Base-by-base conservation (phyloP, 2,329 filamentous ascomycete species). In the Helotiales sp. region DNA sequence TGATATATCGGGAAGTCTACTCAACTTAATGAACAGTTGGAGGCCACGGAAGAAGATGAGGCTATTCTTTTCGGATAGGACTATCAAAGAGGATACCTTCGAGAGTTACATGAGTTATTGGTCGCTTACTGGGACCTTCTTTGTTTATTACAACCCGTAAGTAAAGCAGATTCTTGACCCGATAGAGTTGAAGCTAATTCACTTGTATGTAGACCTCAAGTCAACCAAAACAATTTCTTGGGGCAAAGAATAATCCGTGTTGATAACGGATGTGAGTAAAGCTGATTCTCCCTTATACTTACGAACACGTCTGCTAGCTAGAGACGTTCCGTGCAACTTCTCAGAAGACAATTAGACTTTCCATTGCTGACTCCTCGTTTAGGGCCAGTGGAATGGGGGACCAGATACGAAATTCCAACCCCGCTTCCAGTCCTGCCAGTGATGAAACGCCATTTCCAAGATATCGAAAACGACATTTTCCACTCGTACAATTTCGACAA, bases 231-330 rank as follows among this genome's bases (percentile, higher is more conserved):
- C 11, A 62, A 22, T 13, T 24, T 24, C n/a, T 7, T 34, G 17
- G 22, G 40, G 15, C 2, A 22, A 54, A 24, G 24, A 24, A 34
- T 52, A 26, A 24, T 62, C 6, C 60, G 47, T 20, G 22, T 62
- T 40, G 60, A 62, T n/a, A 62, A 62, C n/a, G 60, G 60, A 26
- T 62, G 60, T 45, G 6, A 47, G 22, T 47, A 24, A n/a, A n/a
- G n/a, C n/a, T n/a, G n/a, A n/a, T n/a, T n/a, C n/a, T n/a, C n/a
- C n/a, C n/a, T n/a, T n/a, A n/a, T n/a, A n/a, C n/a, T n/a, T n/a
- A n/a, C n/a, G n/a, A n/a, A n/a, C n/a, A n/a, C n/a, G n/a, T n/a
- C n/a, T n/a, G n/a, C n/a, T n/a, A n/a, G n/a, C n/a, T n/a, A n/a
- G n/a, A n/a, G n/a, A n/a, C n/a, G n/a, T n/a, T n/a, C n/a, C n/a